Percentiles rank a stretch among this genome's conserved stretches.
phyloP scores from a whole-genome alignment of 257 asterid genomes.

The Oldenlandia corymbosa region DNA sequence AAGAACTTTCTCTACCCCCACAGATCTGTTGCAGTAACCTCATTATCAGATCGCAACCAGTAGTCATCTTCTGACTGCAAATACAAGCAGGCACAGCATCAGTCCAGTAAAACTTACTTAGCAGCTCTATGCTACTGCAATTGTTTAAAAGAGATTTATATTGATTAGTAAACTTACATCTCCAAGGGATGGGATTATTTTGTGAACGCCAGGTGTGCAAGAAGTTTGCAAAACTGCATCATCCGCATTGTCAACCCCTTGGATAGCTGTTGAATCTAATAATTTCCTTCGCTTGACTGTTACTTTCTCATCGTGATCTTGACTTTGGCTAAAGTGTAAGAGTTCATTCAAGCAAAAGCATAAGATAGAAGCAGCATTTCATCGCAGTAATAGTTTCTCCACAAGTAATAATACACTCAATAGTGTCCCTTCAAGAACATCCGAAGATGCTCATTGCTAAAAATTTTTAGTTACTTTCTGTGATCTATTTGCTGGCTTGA shows the following conservation, averaged over 20 bases:
- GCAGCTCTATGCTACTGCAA: not conserved
- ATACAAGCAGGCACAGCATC: not conserved
- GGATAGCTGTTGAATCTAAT: constrained; percentile 25
- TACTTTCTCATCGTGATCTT: constrained; percentile 26
- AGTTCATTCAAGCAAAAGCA: too few species aligned
- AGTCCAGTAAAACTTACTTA: not conserved
- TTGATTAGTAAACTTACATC: constrained; percentile 42
- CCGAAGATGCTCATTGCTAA: too few species aligned
- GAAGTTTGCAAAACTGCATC: constrained; percentile 24
- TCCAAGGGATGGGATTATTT: constrained; percentile 47
- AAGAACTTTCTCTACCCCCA: constrained; percentile 50
- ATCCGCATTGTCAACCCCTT: constrained; percentile 22
- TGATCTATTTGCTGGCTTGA: too few species aligned
- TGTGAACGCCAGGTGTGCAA: constrained; percentile 36
- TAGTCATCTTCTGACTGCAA: constrained; percentile 64
- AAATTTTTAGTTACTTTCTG: too few species aligned
- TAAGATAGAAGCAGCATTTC: too few species aligned
- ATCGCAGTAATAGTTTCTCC: too few species aligned
- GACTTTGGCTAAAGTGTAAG: constrained; percentile 38
- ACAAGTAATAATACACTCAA: too few species aligned
- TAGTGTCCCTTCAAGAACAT: too few species aligned
- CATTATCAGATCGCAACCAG: constrained; percentile 59
- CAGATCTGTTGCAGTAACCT: constrained; percentile 40
- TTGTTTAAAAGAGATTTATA: not conserved
- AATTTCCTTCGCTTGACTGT: constrained; percentile 33